Evolutionary conservation across 2,329 filamentous ascomycete species (phyloP).

Genomic region (Aureobasidium namibiae): DNA sequence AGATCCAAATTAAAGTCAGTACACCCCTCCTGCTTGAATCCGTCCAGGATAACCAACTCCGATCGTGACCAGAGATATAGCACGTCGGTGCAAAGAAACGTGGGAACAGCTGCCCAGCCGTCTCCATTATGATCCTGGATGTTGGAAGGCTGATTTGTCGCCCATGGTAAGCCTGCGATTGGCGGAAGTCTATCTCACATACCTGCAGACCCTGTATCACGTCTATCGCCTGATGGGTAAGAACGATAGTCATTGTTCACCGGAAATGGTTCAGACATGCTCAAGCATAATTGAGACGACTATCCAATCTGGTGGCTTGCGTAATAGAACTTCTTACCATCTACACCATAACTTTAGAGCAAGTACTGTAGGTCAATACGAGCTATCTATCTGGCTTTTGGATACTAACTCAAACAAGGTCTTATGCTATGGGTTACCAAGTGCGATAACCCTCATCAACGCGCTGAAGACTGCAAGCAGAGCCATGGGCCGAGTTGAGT

Average conservation of each 20-base stretch:
- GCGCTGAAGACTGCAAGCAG: constrained; percentile 11
- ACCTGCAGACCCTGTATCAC: constrained; percentile 17
- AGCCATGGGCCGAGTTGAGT: constrained; percentile 14
- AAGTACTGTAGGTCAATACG: background rate
- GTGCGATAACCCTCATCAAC: constrained; percentile 15
- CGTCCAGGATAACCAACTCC: background rate
- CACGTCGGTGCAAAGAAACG: background rate
- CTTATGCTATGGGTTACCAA: constrained; percentile 17
- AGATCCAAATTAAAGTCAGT: background rate
- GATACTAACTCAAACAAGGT: constrained; percentile 9
- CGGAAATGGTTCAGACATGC: constrained; percentile 11
- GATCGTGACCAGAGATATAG: background rate
- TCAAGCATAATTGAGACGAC: constrained; percentile 14
- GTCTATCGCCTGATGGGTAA: constrained; percentile 17
- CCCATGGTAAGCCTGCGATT: constrained; percentile 14
- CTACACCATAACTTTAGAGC: background rate
- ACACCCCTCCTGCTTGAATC: background rate
- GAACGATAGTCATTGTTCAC: background rate
- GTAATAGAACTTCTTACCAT: background rate
- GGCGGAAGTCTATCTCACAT: constrained; percentile 16
- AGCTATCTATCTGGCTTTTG: background rate
- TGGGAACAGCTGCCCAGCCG: background rate
- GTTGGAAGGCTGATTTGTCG: constrained; percentile 16
- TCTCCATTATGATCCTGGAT: constrained; percentile 15
- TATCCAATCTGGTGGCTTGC: constrained; percentile 15